phyloP scores from a whole-genome alignment of 176 grass and related monocot species.

The Hsuehochloa calcarea region DNA sequence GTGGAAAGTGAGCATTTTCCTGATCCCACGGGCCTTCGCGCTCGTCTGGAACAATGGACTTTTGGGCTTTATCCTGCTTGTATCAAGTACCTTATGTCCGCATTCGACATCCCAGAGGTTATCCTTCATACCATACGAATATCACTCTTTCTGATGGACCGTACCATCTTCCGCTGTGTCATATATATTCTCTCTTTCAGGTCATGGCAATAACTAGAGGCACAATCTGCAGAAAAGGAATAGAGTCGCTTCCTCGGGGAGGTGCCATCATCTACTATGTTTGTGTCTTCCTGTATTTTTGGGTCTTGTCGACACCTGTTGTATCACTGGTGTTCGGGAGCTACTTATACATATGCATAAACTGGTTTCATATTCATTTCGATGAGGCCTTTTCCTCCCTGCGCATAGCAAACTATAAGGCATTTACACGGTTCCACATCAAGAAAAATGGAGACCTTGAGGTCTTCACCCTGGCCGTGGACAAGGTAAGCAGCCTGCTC shows the following conservation, averaged over 20 bases:
- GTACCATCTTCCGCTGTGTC: neutral
- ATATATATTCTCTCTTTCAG: conserved; percentile 33
- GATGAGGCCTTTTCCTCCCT: conserved; percentile 97
- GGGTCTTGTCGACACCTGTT: conserved; percentile 94
- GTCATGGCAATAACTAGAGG: conserved; percentile 90
- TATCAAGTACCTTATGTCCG: conserved; percentile 99
- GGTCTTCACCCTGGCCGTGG: conserved; percentile 83
- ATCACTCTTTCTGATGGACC: neutral
- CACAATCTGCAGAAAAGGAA: conserved; percentile 84
- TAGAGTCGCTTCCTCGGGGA: conserved; percentile 78
- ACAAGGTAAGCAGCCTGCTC: conserved; percentile 50
- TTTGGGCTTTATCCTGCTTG: conserved; percentile 95
- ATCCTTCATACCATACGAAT: conserved; percentile 4
- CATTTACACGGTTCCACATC: conserved; percentile 84
- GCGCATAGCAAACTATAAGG: conserved; percentile 95
- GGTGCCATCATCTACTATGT: conserved; percentile 89
- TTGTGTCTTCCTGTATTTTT: conserved; percentile 90
- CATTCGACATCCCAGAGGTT: conserved; percentile 97
- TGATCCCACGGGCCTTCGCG: conserved; percentile 73
- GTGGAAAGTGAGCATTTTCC: conserved; percentile 95
- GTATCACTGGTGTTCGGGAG: conserved; percentile 91
- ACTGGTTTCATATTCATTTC: conserved; percentile 95
- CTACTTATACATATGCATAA: conserved; percentile 95
- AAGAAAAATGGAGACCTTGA: conserved; percentile 82
- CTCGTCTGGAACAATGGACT: conserved; percentile 83